phyloP scores from a whole-genome alignment of 495 filamentous ascomycete species.

The Aspergillus sparsus region DNA sequence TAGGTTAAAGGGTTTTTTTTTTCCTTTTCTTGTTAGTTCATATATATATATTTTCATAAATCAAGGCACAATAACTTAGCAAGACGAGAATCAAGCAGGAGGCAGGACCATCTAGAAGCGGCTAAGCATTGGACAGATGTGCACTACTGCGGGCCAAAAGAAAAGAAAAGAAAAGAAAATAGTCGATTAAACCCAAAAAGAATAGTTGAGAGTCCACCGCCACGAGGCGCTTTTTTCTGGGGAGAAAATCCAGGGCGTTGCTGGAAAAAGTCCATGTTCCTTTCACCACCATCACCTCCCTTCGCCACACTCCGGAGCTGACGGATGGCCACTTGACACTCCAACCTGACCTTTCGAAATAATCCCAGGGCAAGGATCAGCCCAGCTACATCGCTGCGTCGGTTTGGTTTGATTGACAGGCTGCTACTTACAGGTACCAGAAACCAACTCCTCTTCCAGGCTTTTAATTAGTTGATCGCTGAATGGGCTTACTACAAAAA shows the following conservation, averaged over 20 bases:
- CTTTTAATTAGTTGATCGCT: too few species aligned
- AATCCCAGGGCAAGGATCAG: not conserved
- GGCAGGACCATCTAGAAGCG: not conserved
- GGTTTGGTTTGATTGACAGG: too few species aligned
- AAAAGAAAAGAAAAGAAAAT: slow-evolving; percentile 3
- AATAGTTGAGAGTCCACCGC: slow-evolving; percentile 16
- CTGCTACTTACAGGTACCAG: not conserved
- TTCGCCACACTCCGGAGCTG: not conserved
- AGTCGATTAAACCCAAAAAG: not conserved
- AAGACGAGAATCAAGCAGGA: not conserved
- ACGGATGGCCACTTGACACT: not conserved
- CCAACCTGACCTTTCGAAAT: not conserved
- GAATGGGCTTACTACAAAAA: not conserved
- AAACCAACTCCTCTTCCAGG: too few species aligned
- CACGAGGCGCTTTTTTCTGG: slow-evolving; percentile 22
- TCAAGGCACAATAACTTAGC: not conserved
- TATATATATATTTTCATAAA: too few species aligned
- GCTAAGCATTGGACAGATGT: slow-evolving; percentile 15
- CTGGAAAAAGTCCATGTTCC: not conserved
- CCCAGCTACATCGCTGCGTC: too few species aligned
- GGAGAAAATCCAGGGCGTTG: slow-evolving; percentile 1
- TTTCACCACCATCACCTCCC: not conserved
- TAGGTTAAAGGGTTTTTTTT: too few species aligned
- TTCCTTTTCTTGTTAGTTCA: too few species aligned
- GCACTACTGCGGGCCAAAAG: slow-evolving; percentile 16